phyloP scores from a whole-genome alignment of 768 basidiomycete genomes.

The Inosperma sp. region DNA sequence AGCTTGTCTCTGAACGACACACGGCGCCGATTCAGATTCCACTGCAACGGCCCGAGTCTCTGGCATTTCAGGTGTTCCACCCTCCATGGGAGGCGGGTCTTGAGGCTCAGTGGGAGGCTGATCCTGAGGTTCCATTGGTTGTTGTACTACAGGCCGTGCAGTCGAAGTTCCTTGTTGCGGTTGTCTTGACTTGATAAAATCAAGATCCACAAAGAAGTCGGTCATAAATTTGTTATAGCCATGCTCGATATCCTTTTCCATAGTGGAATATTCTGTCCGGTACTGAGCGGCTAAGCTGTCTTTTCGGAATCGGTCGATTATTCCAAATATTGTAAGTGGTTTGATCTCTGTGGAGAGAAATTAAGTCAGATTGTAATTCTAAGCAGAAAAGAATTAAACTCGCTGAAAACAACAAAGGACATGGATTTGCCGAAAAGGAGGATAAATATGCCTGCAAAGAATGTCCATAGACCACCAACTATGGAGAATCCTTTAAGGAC shows the following conservation, averaged over 20 bases:
- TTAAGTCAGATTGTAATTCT: not conserved
- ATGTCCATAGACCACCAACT: constrained; percentile 8
- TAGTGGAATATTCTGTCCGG: not conserved
- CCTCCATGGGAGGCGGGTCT: too few species aligned
- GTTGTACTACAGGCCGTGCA: too few species aligned
- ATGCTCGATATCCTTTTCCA: not conserved
- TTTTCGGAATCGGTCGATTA: not conserved
- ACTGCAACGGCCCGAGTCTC: too few species aligned
- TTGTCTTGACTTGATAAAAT: not conserved
- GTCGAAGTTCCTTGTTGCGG: too few species aligned
- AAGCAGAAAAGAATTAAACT: not conserved
- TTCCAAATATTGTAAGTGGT: not conserved
- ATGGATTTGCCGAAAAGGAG: constrained; percentile 1
- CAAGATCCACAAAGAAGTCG: not conserved
- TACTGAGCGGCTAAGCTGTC: not conserved
- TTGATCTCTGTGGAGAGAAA: not conserved
- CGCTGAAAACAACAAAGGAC: not conserved
- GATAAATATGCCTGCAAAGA: constrained; percentile 3
- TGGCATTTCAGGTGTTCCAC: too few species aligned
- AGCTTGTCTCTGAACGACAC: too few species aligned
- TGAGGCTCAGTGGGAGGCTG: too few species aligned
- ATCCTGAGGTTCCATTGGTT: too few species aligned
- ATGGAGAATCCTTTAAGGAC: constrained; percentile 3
- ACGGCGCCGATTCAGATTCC: too few species aligned
- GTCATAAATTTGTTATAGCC: not conserved